These are phyloP conservation scores for Fusarium drepaniforme DNA, from an alignment of 2,329 filamentous ascomycete genomes.

Conservation along the genomic window DNA sequence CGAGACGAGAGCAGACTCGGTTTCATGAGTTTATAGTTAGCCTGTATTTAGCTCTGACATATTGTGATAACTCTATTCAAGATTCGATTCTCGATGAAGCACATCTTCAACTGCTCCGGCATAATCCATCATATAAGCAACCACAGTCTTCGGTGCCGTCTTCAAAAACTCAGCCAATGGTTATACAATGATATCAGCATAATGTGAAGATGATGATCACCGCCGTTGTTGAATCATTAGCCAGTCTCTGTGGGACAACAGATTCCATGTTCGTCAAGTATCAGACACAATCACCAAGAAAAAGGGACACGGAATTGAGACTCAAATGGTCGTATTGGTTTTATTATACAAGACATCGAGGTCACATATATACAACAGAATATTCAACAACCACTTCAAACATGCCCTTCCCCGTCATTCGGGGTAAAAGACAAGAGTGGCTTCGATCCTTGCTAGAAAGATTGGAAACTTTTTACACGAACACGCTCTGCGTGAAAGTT, in stretches of 20 bases:
- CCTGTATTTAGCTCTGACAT: neutral
- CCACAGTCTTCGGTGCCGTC: neutral
- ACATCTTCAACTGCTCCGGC: too few species aligned
- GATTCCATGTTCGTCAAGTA: neutral
- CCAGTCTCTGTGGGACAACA: neutral
- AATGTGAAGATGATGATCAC: neutral
- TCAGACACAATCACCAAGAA: neutral
- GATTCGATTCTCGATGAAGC: neutral
- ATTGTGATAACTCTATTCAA: neutral
- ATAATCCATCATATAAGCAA: neutral
- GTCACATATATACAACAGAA: conserved; percentile 47
- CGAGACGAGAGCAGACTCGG: neutral
- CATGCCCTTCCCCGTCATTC: conserved; percentile 1
- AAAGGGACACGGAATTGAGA: neutral
- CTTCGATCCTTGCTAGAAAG: conserved; percentile 27
- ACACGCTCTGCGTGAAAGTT: conserved; percentile 33
- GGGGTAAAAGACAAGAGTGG: conserved; percentile 6
- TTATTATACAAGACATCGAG: conserved; percentile 37
- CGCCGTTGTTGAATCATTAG: neutral
- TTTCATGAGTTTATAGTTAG: neutral
- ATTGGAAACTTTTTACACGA: conserved; percentile 16
- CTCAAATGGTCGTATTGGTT: conserved; percentile 4
- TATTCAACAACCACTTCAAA: conserved; percentile 36
- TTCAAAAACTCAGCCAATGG: neutral
- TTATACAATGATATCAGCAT: neutral